Conservation (phyloP, 2,329 filamentous ascomycete genomes). For the Sordariomycetes sp. region DNA sequence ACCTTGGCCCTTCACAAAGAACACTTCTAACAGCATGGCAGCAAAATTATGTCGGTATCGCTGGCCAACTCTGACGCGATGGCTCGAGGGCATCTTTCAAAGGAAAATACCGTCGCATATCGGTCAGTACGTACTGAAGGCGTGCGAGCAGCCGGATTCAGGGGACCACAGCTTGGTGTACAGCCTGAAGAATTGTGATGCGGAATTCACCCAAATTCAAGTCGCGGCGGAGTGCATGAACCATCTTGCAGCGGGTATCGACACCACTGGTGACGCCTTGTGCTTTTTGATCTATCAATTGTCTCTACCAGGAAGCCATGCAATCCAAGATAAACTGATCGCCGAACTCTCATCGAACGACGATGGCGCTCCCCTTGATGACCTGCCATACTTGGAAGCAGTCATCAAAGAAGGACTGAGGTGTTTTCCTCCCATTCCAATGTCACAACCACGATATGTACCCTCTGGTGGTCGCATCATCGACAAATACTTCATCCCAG, state of each 20-base stretch:
- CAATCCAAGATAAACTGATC: conserved; percentile 39
- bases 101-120: too few species aligned
- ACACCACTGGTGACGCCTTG: conserved; percentile 50
- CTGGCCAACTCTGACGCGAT: too few species aligned
- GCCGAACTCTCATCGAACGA: conserved; percentile 19
- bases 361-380: conserved; percentile 27
- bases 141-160: too few species aligned
- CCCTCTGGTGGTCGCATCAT: conserved; percentile 44
- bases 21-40: too few species aligned
- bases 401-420: conserved; percentile 7
- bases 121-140: too few species aligned
- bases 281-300: conserved; percentile 66
- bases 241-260: conserved; percentile 42
- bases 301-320: conserved; percentile 45
- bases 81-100: too few species aligned
- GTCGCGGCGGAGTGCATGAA: conserved; percentile 44
- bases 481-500: conserved; percentile 44
- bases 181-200: too few species aligned
- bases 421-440: conserved; percentile 56
- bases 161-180: too few species aligned
- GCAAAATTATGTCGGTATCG: too few species aligned
- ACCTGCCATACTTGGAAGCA: conserved; percentile 8
- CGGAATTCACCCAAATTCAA: too few species aligned
- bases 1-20: too few species aligned
- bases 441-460: conserved; percentile 55